Percentiles rank a stretch among this genome's conserved stretches.
Conservation (phyloP, 192 early-diverging fungal species). For the Podochytrium sp. region DNA sequence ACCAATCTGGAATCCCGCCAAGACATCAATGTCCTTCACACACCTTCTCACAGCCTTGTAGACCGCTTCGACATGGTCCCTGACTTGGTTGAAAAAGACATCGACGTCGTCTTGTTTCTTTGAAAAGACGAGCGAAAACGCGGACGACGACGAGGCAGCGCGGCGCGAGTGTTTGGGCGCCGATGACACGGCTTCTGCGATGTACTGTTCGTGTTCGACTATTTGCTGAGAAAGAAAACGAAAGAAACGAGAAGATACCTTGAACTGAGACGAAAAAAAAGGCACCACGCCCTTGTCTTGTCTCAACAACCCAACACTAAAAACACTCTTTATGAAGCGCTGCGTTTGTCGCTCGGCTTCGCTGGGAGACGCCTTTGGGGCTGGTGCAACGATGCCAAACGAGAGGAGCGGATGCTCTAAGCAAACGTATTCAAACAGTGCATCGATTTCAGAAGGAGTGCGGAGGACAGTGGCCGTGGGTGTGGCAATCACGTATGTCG, state of each 20-base stretch:
- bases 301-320: background rate
- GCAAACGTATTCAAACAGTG: background rate
- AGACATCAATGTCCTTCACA: slow-evolving; percentile 13
- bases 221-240: background rate
- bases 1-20: slow-evolving; percentile 20
- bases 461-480: background rate
- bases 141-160: background rate
- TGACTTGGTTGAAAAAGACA: slow-evolving; percentile 21
- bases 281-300: background rate
- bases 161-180: background rate
- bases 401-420: slow-evolving; percentile 8
- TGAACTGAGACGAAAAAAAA: background rate
- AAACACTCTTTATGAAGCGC: background rate
- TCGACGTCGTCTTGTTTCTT: slow-evolving; percentile 17
- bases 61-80: slow-evolving; percentile 4
- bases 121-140: slow-evolving; percentile 23
- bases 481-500: too few species aligned
- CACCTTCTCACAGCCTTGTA: background rate
- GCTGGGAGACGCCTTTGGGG: background rate
- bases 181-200: background rate
- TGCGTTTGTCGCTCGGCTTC: background rate
- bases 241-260: background rate
- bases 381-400: slow-evolving; percentile 6
- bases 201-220: background rate
- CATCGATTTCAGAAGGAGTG: background rate